phyloP scores from a whole-genome alignment of 805 yeast species.

The Clavispora fructus region DNA sequence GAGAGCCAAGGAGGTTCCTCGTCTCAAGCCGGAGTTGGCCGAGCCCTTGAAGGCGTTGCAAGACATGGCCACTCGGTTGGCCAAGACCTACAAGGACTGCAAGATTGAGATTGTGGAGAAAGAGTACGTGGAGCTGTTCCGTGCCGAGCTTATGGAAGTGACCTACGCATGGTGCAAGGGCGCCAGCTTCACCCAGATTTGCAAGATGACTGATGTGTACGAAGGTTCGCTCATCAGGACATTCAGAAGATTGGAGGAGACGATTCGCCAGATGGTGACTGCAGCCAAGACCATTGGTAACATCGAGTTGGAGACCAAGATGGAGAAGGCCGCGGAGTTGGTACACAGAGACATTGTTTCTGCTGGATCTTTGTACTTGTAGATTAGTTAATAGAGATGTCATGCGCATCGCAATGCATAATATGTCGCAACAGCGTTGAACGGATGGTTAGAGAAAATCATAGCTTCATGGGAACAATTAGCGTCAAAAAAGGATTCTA shows the following conservation, averaged over 20 bases:
- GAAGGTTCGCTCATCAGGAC: slow-evolving; percentile 95
- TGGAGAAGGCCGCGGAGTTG: slow-evolving; percentile 78
- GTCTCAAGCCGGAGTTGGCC: slow-evolving; percentile 82
- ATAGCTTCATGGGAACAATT: too few relatives aligned
- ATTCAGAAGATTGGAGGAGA: slow-evolving; percentile 91
- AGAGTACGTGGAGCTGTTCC: slow-evolving; percentile 87
- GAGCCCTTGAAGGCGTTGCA: slow-evolving; percentile 86
- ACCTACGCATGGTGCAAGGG: slow-evolving; percentile 97
- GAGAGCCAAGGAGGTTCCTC: slow-evolving; percentile 81
- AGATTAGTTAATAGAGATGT: slow-evolving; percentile 7
- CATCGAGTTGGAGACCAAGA: slow-evolving; percentile 74
- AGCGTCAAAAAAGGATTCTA: too few relatives aligned
- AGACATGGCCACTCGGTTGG: slow-evolving; percentile 87
- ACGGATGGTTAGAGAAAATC: too few relatives aligned
- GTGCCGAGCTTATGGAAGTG: slow-evolving; percentile 94
- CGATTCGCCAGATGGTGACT: slow-evolving; percentile 80
- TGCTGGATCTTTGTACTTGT: slow-evolving; percentile 86
- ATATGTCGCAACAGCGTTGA: too few relatives aligned
- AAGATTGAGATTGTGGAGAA: slow-evolving; percentile 86
- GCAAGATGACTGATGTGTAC: slow-evolving; percentile 98
- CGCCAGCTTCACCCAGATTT: slow-evolving; percentile 91
- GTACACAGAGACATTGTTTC: slow-evolving; percentile 95
- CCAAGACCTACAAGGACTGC: slow-evolving; percentile 83
- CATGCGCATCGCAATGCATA: not conserved
- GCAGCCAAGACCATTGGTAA: slow-evolving; percentile 97